phyloP scores from a whole-genome alignment of 2,329 filamentous ascomycete genomes.

The Fusarium pseudoanthophilum region DNA sequence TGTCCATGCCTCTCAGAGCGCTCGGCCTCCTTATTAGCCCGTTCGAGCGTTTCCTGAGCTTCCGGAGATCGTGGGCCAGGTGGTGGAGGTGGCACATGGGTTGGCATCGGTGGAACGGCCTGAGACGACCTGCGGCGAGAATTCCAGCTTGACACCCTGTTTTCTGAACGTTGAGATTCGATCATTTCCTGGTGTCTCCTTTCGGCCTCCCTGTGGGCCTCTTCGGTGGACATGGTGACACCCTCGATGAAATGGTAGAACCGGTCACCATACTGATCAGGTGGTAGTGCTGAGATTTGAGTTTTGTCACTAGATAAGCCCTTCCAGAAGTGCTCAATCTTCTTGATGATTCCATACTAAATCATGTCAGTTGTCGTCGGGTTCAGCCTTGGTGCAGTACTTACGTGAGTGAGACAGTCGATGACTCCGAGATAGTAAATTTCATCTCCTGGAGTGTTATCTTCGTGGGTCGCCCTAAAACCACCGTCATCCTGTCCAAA shows the following conservation, averaged over 20 bases:
- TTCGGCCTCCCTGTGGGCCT: slow-evolving; percentile 74
- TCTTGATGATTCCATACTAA: slow-evolving; percentile 93
- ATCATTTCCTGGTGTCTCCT: slow-evolving; percentile 70
- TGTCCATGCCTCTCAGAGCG: slow-evolving; percentile 49
- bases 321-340: slow-evolving; percentile 97
- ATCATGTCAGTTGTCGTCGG: slow-evolving; percentile 41
- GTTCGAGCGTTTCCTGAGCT: slow-evolving; percentile 54
- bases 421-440: slow-evolving; percentile 99
- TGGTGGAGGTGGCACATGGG: slow-evolving; percentile 58
- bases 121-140: slow-evolving; percentile 50
- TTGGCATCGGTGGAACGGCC: slow-evolving; percentile 57
- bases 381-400: slow-evolving; percentile 50
- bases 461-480: slow-evolving; percentile 90
- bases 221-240: slow-evolving; percentile 90
- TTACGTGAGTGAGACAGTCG: slow-evolving; percentile 95
- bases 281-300: slow-evolving; percentile 92
- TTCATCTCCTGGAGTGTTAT: slow-evolving; percentile 85
- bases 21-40: slow-evolving; percentile 53
- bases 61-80: slow-evolving; percentile 51
- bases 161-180: slow-evolving; percentile 48
- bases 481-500: slow-evolving; percentile 97
- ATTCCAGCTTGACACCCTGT: slow-evolving; percentile 52
- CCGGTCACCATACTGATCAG: slow-evolving; percentile 89
- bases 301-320: slow-evolving; percentile 83
- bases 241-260: slow-evolving; percentile 93